phyloP scores from a whole-genome alignment of 192 early-diverging fungal genomes.

The Haplosporangium gracile region DNA sequence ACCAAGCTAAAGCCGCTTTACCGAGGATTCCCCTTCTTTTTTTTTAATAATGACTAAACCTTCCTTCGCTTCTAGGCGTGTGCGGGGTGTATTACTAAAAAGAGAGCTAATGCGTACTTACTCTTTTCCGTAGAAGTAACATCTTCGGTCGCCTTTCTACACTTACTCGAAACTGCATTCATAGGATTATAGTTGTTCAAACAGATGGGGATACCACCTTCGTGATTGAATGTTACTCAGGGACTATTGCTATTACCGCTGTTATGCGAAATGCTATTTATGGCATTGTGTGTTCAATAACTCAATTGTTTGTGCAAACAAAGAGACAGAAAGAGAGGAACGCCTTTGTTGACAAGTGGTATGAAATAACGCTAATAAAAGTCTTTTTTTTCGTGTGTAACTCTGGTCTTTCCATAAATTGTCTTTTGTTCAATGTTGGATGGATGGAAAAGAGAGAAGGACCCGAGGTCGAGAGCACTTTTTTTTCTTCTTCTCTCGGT shows the following conservation, averaged over 20 bases:
- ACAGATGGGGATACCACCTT: too few species aligned
- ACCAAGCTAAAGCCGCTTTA: background rate
- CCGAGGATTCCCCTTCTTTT: conserved; percentile 5
- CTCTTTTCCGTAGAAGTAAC: background rate
- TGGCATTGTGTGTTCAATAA: background rate
- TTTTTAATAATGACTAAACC: background rate
- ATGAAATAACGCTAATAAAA: background rate
- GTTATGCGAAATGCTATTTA: background rate
- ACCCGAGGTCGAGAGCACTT: background rate
- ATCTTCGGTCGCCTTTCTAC: too few species aligned
- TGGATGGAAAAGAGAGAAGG: conserved; percentile 6
- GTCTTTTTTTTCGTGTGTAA: background rate
- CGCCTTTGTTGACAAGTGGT: background rate
- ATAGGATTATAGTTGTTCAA: too few species aligned
- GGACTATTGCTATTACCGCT: background rate
- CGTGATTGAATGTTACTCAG: background rate
- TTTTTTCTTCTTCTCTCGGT: background rate
- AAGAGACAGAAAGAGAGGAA: background rate
- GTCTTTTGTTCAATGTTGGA: background rate
- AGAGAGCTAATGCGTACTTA: background rate
- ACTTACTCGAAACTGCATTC: too few species aligned
- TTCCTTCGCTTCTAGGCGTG: background rate
- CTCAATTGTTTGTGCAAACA: background rate
- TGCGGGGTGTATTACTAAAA: background rate
- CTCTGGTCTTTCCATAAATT: background rate